phyloP scores from a whole-genome alignment of 306 rosid species.

The Clitoria ternatea region DNA sequence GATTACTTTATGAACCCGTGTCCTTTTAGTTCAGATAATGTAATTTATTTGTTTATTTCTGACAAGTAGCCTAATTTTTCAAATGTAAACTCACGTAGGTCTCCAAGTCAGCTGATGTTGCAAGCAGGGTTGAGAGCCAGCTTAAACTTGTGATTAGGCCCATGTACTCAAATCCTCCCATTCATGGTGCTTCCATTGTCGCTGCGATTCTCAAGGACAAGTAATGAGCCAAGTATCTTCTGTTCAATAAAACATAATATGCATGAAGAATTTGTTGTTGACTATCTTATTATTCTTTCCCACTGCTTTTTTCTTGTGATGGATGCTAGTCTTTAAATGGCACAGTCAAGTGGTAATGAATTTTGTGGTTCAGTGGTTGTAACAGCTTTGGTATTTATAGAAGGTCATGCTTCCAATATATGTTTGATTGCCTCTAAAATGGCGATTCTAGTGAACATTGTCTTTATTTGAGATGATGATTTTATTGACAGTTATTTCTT shows the following conservation, averaged over 20 bases:
- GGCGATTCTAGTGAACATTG: neutral
- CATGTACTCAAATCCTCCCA: slow-evolving; percentile 96
- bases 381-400: neutral
- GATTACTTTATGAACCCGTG: neutral
- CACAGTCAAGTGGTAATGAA: neutral
- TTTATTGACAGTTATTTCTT: neutral
- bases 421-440: slow-evolving; percentile 6
- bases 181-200: slow-evolving; percentile 98
- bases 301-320: neutral
- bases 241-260: neutral
- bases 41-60: neutral
- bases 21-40: neutral
- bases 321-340: slow-evolving; percentile 6
- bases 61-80: neutral
- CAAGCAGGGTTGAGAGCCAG: slow-evolving; percentile 92
- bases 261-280: neutral
- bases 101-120: slow-evolving; percentile 74
- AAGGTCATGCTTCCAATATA: neutral
- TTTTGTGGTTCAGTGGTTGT: slow-evolving; percentile 13
- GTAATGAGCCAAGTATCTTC: slow-evolving; percentile 34
- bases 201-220: slow-evolving; percentile 86
- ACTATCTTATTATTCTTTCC: neutral
- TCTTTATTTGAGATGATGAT: neutral
- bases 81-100: slow-evolving; percentile 47
- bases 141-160: slow-evolving; percentile 96